Conservation (phyloP, 495 filamentous ascomycete genomes). For the Immersiella caudata region DNA sequence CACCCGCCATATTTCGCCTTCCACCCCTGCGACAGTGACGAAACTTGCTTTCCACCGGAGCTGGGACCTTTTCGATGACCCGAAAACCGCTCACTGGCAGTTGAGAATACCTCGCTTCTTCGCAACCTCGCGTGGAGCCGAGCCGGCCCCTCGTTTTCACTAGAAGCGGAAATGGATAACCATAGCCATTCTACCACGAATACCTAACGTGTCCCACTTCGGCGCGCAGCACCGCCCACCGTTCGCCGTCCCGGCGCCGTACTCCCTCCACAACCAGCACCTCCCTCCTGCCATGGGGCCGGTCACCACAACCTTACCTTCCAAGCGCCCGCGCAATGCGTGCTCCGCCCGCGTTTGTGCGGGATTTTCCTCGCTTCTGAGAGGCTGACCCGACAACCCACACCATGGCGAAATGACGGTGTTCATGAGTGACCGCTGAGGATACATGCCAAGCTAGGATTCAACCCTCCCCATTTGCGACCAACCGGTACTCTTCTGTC, state of each 20-base stretch:
- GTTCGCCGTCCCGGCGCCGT: neutral
- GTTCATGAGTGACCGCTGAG: neutral
- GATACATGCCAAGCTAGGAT: neutral
- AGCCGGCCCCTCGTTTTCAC: neutral
- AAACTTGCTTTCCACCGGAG: neutral
- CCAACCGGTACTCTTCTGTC: neutral
- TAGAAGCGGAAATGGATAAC: neutral
- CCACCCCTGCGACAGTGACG: neutral
- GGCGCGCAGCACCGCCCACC: neutral
- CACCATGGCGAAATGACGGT: neutral
- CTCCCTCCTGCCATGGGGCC: neutral
- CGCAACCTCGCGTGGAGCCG: neutral
- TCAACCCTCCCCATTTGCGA: neutral
- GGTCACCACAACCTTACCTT: neutral
- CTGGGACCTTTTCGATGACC: neutral
- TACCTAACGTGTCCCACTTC: neutral
- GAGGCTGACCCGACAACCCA: neutral
- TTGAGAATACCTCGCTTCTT: no score
- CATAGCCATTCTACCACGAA: neutral
- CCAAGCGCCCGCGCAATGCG: constrained; percentile 2
- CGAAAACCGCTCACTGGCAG: no score
- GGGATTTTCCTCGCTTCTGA: constrained; percentile 4
- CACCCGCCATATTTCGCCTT: neutral
- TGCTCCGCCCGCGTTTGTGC: constrained; percentile 1
- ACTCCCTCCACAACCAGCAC: neutral